Evolutionary conservation across 805 yeast species (phyloP).

Genomic region (Tetrapisispora fleetii): DNA sequence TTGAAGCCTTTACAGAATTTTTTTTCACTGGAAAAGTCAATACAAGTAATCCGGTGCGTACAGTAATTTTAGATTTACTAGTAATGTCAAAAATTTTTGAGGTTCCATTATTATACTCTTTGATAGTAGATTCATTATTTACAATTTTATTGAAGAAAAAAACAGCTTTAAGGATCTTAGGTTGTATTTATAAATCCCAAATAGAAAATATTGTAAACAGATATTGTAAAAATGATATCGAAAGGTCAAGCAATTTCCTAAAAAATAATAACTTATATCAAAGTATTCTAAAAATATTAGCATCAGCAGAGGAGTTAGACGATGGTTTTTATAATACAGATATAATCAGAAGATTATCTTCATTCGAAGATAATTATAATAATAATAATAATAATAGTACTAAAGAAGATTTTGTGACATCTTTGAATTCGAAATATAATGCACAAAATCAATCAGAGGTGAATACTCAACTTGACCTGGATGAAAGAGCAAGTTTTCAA

Average conservation of each 20-base stretch:
- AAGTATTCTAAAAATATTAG: slow-evolving; percentile 41
- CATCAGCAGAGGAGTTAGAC: slow-evolving; percentile 47
- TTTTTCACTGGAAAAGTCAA: slow-evolving; percentile 73
- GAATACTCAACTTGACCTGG: background rate
- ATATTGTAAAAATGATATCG: slow-evolving; percentile 20
- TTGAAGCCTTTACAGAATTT: slow-evolving; percentile 60
- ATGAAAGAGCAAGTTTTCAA: background rate
- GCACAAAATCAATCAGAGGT: background rate
- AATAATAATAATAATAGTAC: background rate
- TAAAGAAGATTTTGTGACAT: background rate
- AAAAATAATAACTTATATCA: slow-evolving; percentile 21
- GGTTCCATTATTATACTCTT: slow-evolving; percentile 58
- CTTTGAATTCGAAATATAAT: background rate
- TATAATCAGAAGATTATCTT: slow-evolving; percentile 39
- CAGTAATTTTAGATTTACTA: slow-evolving; percentile 57
- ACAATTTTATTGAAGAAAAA: slow-evolving; percentile 62
- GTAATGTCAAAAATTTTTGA: slow-evolving; percentile 56
- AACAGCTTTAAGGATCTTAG: slow-evolving; percentile 30
- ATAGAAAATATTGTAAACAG: slow-evolving; percentile 7
- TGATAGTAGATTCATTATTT: slow-evolving; percentile 57
- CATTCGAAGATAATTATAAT: background rate
- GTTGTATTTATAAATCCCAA: slow-evolving; percentile 15
- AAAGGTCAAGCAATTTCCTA: slow-evolving; percentile 14
- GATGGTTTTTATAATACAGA: slow-evolving; percentile 54
- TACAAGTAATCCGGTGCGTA: slow-evolving; percentile 57